Conservation (phyloP, 768 basidiomycete species). For the Phylloporus scabripes region DNA sequence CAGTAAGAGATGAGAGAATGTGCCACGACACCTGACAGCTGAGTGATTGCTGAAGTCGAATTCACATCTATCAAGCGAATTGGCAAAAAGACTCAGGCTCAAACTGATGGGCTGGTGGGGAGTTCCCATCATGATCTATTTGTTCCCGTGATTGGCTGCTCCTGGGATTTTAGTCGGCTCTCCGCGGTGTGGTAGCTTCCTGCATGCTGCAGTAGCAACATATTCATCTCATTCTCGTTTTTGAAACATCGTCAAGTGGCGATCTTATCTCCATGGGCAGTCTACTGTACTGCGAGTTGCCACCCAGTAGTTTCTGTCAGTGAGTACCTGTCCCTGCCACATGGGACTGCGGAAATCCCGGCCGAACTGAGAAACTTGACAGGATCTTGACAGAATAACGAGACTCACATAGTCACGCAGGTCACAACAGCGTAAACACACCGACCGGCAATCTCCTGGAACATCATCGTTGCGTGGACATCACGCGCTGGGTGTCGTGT, state of each 20-base stretch:
- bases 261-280: conserved; percentile 5
- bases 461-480: conserved; percentile 10
- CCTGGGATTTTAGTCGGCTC: conserved; percentile 17
- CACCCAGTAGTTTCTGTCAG: background rate
- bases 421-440: conserved; percentile 5
- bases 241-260: conserved; percentile 10
- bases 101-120: background rate
- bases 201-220: background rate
- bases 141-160: conserved; percentile 4
- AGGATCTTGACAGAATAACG: background rate
- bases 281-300: background rate
- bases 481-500: conserved; percentile 11
- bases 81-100: background rate
- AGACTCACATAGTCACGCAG: background rate
- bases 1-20: conserved; percentile 1
- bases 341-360: background rate
- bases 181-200: conserved; percentile 18
- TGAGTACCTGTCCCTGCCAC: conserved; percentile 1
- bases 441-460: conserved; percentile 6
- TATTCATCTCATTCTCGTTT: conserved; percentile 1
- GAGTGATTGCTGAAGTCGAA: background rate
- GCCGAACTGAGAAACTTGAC: background rate
- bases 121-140: conserved; percentile 5
- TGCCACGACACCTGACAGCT: background rate
- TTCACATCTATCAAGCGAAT: background rate